Evolutionary conservation across 1,139 yeast genomes (phyloP).

Genomic region (Suhomyces choctaworum): DNA sequence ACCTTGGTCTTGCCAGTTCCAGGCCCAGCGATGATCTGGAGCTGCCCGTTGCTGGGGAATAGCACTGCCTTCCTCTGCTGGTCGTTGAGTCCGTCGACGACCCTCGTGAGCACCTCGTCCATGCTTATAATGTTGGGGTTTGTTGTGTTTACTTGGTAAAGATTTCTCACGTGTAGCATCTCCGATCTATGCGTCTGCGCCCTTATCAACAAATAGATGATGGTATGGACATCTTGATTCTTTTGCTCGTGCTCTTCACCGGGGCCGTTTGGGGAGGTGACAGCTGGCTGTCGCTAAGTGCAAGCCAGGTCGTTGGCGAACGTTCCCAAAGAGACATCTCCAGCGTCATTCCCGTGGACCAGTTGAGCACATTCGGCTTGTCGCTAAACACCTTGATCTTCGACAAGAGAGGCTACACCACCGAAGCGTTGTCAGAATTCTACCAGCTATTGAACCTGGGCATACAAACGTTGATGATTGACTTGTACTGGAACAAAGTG

Average conservation of each 20-base stretch:
- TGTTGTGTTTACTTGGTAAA: too few species aligned
- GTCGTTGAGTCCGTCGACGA: constrained; percentile 43
- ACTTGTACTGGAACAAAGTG: constrained; percentile 64
- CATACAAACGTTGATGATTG: constrained; percentile 53
- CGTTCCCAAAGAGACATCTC: constrained; percentile 73
- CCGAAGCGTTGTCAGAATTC: constrained; percentile 39
- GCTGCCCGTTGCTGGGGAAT: constrained; percentile 49
- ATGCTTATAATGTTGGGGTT: not conserved
- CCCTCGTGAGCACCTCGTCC: not conserved
- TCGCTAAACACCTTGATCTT: constrained; percentile 54
- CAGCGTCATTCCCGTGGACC: constrained; percentile 55
- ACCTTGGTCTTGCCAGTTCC: constrained; percentile 89
- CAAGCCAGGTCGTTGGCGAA: constrained; percentile 32
- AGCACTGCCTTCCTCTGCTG: constrained; percentile 64
- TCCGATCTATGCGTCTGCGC: not conserved
- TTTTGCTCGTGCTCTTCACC: constrained; percentile 4
- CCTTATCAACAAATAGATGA: not conserved
- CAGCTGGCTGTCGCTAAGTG: constrained; percentile 9
- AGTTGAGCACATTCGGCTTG: constrained; percentile 58
- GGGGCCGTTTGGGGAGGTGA: constrained; percentile 1
- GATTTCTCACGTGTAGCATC: not conserved
- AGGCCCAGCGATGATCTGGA: constrained; percentile 90
- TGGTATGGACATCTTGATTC: too few species aligned
- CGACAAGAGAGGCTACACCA: constrained; percentile 50
- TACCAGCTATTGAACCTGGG: constrained; percentile 49